Conservation (phyloP, 805 yeast species). For the Cyberlindnera saturnus region DNA sequence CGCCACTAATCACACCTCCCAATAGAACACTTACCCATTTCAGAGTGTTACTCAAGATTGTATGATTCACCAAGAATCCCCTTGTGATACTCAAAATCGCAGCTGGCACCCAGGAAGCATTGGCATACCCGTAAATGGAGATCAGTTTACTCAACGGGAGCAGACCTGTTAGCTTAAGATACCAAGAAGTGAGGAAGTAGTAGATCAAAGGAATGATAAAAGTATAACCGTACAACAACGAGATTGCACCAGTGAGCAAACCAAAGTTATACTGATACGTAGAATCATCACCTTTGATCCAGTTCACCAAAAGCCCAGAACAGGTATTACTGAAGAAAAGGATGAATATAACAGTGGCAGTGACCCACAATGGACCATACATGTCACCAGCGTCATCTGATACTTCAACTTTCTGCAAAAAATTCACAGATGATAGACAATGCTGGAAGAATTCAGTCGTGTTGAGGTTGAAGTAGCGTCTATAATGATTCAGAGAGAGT, state of each 20-base stretch:
- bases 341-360: constrained; percentile 70
- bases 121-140: constrained; percentile 81
- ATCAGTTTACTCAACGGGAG: constrained; percentile 52
- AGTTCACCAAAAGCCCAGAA: constrained; percentile 55
- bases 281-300: constrained; percentile 33
- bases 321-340: constrained; percentile 73
- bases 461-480: constrained; percentile 63
- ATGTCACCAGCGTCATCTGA: constrained; percentile 54
- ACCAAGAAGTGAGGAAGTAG: constrained; percentile 46
- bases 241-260: constrained; percentile 60
- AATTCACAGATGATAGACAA: constrained; percentile 49
- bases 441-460: constrained; percentile 55
- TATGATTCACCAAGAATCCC: constrained; percentile 43
- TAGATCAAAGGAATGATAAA: constrained; percentile 53
- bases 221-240: constrained; percentile 72
- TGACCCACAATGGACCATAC: constrained; percentile 89
- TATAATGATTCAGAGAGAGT: constrained; percentile 53
- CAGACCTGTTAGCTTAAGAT: constrained; percentile 44
- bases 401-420: constrained; percentile 35
- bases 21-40: constrained; percentile 58
- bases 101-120: constrained; percentile 80
- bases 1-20: constrained; percentile 59
- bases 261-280: constrained; percentile 56
- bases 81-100: constrained; percentile 55
- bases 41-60: constrained; percentile 38